phyloP scores from a whole-genome alignment of 2,329 filamentous ascomycete genomes.

The Talaromyces marneffei region DNA sequence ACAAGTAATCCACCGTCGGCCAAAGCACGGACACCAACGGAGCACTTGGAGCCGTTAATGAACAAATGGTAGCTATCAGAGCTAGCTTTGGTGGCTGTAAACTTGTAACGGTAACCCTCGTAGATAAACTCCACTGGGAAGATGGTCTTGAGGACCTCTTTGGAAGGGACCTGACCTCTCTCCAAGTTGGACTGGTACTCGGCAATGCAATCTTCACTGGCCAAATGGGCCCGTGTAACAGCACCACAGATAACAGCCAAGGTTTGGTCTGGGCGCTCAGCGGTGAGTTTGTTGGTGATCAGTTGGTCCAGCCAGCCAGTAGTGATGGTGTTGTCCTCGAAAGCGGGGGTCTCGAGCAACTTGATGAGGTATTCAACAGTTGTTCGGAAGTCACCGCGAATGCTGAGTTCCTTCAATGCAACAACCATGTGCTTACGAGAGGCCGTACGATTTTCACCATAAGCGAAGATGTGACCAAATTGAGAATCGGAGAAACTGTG shows the following conservation, averaged over 20 bases:
- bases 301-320: conserved; percentile 98
- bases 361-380: conserved; percentile 99
- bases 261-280: conserved; percentile 88
- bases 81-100: conserved; percentile 90
- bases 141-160: conserved; percentile 94
- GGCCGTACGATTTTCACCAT: conserved; percentile 92
- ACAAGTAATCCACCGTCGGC: conserved; percentile 91
- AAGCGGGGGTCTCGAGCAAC: conserved; percentile 93
- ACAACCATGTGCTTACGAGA: conserved; percentile 99
- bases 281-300: conserved; percentile 94
- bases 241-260: conserved; percentile 94
- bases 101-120: conserved; percentile 93
- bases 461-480: conserved; percentile 98
- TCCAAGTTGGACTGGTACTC: conserved; percentile 86
- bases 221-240: conserved; percentile 87
- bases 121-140: conserved; percentile 99
- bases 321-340: conserved; percentile 98
- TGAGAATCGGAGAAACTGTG: conserved; percentile 99
- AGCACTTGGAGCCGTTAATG: conserved; percentile 97
- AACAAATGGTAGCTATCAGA: conserved; percentile 93
- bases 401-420: conserved; percentile 95
- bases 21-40: conserved; percentile 84
- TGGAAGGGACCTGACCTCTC: conserved; percentile 94
- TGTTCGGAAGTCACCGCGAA: conserved; percentile 97
- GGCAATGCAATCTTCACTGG: conserved; percentile 80